These are phyloP conservation scores for Raphanus raphanistrum DNA, from an alignment of 345 rosid genomes.

Conservation along the genomic window DNA sequence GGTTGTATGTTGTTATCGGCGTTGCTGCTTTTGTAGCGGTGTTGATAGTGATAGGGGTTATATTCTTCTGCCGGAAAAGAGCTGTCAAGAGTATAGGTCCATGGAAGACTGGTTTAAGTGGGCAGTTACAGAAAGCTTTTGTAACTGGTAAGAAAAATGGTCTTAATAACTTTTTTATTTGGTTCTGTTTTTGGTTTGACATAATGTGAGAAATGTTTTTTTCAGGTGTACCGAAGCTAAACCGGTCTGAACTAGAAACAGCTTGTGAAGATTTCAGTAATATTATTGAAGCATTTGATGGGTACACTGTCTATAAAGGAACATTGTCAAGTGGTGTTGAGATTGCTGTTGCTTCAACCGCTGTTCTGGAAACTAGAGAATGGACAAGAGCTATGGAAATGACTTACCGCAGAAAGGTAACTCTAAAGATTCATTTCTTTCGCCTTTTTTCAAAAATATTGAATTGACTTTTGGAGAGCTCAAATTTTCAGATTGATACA, in stretches of 20 bases:
- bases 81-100: constrained; percentile 70
- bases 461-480: not conserved
- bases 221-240: constrained; percentile 93
- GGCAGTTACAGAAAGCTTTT: constrained; percentile 92
- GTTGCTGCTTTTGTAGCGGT: constrained; percentile 43
- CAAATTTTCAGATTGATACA: constrained; percentile 55
- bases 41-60: constrained; percentile 37
- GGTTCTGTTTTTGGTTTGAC: constrained; percentile 5
- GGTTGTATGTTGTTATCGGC: constrained; percentile 54
- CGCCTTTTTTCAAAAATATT: not conserved
- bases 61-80: constrained; percentile 49
- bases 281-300: constrained; percentile 60
- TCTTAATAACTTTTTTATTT: not conserved
- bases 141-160: constrained; percentile 57
- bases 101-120: constrained; percentile 95
- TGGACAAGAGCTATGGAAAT: constrained; percentile 71
- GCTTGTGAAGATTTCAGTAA: constrained; percentile 99
- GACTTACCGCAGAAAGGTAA: constrained; percentile 74
- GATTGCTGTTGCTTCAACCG: constrained; percentile 75
- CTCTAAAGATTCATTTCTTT: not conserved
- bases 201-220: not conserved
- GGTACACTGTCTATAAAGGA: constrained; percentile 79
- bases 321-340: constrained; percentile 97
- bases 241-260: constrained; percentile 78
- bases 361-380: constrained; percentile 49